These are phyloP conservation scores for Taxillus chinensis DNA, from an alignment of 164 flowering plant species.

Conservation along the genomic window DNA sequence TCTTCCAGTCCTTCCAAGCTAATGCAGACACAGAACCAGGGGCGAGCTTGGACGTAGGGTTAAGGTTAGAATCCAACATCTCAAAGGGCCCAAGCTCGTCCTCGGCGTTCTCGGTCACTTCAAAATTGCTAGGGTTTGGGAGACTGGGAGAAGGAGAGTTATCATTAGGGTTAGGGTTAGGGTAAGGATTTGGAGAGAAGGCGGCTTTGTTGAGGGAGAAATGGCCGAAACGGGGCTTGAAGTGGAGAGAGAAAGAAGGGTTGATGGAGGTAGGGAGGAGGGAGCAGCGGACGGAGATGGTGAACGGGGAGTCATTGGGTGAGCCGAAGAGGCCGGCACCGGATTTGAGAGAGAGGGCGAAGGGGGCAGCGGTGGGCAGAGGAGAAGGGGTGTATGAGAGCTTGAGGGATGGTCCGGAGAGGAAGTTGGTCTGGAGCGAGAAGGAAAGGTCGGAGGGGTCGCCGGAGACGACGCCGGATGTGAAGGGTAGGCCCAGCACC, in stretches of 20 bases:
- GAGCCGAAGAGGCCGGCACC: slow-evolving; percentile 60
- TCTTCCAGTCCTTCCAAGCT: slow-evolving; percentile 14
- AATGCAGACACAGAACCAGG: slow-evolving; percentile 17
- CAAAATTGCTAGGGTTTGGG: slow-evolving; percentile 12
- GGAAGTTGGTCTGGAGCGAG: slow-evolving; percentile 43
- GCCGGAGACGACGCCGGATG: slow-evolving; percentile 37
- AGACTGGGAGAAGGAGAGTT: not conserved
- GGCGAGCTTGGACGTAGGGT: slow-evolving; percentile 4
- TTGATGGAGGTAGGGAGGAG: slow-evolving; percentile 16
- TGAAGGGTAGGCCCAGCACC: slow-evolving; percentile 46
- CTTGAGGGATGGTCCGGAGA: slow-evolving; percentile 48
- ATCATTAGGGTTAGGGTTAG: slow-evolving; percentile 8
- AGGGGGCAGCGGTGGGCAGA: slow-evolving; percentile 18
- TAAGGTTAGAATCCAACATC: slow-evolving; percentile 3
- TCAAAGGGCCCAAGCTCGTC: slow-evolving; percentile 3
- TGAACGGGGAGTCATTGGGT: slow-evolving; percentile 52
- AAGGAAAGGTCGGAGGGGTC: slow-evolving; percentile 43
- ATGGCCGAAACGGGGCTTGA: slow-evolving; percentile 18
- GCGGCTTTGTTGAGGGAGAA: slow-evolving; percentile 18
- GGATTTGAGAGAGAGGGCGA: slow-evolving; percentile 55
- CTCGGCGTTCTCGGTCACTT: not conserved
- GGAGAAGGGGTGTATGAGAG: slow-evolving; percentile 36
- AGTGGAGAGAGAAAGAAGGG: slow-evolving; percentile 3
- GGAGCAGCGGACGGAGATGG: slow-evolving; percentile 45
- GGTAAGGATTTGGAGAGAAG: not conserved